Evolutionary conservation across 768 basidiomycete genomes (phyloP).

Genomic region (Termitomyces sp.): DNA sequence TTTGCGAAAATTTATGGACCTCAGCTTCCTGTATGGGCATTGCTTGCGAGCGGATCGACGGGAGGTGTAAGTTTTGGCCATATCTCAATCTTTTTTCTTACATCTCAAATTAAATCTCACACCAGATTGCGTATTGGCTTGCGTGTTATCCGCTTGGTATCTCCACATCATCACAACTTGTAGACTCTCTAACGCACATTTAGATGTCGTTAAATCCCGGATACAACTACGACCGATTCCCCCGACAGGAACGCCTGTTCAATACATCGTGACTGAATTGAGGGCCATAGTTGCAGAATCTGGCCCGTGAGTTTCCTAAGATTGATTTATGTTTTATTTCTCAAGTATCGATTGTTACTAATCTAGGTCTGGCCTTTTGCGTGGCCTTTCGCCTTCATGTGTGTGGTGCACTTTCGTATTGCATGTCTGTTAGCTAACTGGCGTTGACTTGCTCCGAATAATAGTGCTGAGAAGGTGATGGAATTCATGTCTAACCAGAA

Average conservation of each 20-base stretch:
- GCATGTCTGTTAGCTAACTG: not conserved
- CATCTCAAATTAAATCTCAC: not conserved
- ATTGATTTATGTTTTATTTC: not conserved
- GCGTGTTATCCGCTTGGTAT: conserved; percentile 84
- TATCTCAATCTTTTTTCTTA: not conserved
- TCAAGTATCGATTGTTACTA: not conserved
- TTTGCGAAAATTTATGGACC: conserved; percentile 61
- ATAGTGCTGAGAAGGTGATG: conserved; percentile 60
- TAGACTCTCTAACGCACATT: not conserved
- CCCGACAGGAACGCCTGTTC: conserved; percentile 66
- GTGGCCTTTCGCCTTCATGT: conserved; percentile 76
- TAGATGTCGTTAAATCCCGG: conserved; percentile 90
- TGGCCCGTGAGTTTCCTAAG: conserved; percentile 54
- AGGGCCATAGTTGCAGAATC: conserved; percentile 61
- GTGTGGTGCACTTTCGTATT: conserved; percentile 22
- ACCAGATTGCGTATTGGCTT: conserved; percentile 88
- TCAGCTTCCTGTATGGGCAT: conserved; percentile 78
- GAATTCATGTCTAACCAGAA: not conserved
- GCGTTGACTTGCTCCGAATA: not conserved
- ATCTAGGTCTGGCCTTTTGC: conserved; percentile 57
- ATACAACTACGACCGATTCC: conserved; percentile 77
- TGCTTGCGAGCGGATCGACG: conserved; percentile 77
- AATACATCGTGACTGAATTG: conserved; percentile 75
- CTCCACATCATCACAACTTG: not conserved
- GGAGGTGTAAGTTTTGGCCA: conserved; percentile 59